phyloP scores from a whole-genome alignment of 2,329 filamentous ascomycete species.

The Talaromyces funiculosus region DNA sequence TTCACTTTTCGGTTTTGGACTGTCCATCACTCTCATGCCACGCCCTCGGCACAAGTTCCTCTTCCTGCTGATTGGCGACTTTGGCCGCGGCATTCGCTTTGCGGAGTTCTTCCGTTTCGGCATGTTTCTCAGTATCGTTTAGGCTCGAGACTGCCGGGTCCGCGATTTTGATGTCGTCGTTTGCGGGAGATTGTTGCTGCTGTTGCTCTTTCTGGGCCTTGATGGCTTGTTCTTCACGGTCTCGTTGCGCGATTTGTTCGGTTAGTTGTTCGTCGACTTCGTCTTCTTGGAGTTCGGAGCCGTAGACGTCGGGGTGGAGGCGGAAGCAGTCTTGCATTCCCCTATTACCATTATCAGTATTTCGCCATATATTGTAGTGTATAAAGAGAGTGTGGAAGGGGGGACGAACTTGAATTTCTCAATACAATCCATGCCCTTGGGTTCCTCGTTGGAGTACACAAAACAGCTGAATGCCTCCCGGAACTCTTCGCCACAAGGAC shows the following conservation, averaged over 20 bases:
- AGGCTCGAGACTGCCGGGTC: constrained; percentile 21
- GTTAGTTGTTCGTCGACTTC: constrained; percentile 42
- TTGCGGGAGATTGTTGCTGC: not conserved
- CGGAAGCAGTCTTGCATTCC: constrained; percentile 98
- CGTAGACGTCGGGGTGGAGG: constrained; percentile 86
- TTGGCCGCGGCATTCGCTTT: constrained; percentile 12
- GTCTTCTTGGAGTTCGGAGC: constrained; percentile 77
- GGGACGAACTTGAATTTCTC: constrained; percentile 85
- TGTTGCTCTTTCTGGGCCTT: not conserved
- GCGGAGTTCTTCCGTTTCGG: constrained; percentile 20
- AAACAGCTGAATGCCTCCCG: constrained; percentile 96
- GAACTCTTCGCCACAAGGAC: constrained; percentile 94
- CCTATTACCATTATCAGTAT: constrained; percentile 49
- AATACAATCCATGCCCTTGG: constrained; percentile 96
- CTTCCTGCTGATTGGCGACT: constrained; percentile 32
- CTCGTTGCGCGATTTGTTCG: constrained; percentile 22
- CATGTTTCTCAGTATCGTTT: constrained; percentile 23
- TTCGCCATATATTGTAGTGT: too few species aligned
- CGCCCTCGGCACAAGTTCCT: constrained; percentile 46
- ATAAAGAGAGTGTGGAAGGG: not conserved
- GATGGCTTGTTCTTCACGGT: constrained; percentile 14
- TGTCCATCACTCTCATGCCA: constrained; percentile 27
- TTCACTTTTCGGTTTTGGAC: constrained; percentile 10
- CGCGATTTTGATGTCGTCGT: constrained; percentile 9
- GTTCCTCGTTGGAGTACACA: constrained; percentile 88